Base-by-base conservation (phyloP, 345 rosid species). In the Lumnitzera littorea region DNA sequence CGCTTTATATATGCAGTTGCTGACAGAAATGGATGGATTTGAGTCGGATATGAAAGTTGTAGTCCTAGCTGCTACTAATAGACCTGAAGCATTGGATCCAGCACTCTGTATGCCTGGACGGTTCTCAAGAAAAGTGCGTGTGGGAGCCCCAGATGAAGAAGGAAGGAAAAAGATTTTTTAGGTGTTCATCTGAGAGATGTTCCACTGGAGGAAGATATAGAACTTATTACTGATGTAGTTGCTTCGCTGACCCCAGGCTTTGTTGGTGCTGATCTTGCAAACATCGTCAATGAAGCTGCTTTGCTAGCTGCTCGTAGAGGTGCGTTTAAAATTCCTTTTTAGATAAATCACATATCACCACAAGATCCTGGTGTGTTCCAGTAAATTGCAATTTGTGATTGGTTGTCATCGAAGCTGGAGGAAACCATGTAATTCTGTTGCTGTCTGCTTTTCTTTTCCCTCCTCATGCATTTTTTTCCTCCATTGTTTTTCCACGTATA, bases 21-120 rank as follows among this genome's bases (percentile, higher is more conserved):
- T 94, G 74, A 94, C 97, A 51, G 97, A 94, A 77, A 89, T 89
- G 97, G 99, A 94, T 72, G 97, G 99, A 52, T 94, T 89, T 58
- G 97, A 85, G 75, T 71, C 90, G 1, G 96, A 84, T 50, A 84
- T 79, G 67, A 94, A 78, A 76, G 89, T 89, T 66, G 82, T 89
- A 51, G 95, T 94, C 57, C 78, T 94, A 59, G 99, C 96, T 48
- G 96, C 97, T 69, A 94, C 99, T 29, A 94, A 94, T 72, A 78
- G 97, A 51, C 99, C 99, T 48, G 97, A 87, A 64, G 95, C 97
- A 14, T 72, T 94, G 74, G 99, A 94, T 71, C 76, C 87, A 2
- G 97, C 99, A 50, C 94, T 94, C 49, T 89, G 99, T 69, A 86
- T 96, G 23, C 94, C 99, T 16, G 97, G 99, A 58, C 85, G 99